Evolutionary conservation across 164 flowering plant species (phyloP).

Genomic region (Litsea cubeba): DNA sequence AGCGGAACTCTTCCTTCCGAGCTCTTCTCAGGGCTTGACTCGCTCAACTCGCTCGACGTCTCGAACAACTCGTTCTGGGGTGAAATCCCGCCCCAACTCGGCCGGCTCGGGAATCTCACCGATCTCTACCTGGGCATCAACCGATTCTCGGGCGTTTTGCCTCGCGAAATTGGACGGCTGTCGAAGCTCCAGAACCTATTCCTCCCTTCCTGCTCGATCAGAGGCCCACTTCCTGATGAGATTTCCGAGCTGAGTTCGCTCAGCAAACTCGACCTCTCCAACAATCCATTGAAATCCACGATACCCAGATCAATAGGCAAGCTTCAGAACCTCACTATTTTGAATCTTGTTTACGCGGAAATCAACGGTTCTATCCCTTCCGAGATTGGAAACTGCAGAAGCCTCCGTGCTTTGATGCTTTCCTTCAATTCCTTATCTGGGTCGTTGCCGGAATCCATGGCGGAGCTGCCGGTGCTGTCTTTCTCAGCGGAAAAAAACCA

Average conservation of each 20-base stretch:
- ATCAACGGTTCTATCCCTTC: constrained; percentile 62
- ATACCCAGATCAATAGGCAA: constrained; percentile 56
- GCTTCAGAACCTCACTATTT: constrained; percentile 40
- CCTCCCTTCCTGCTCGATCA: constrained; percentile 43
- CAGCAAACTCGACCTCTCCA: constrained; percentile 55
- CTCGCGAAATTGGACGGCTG: constrained; percentile 55
- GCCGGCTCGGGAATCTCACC: constrained; percentile 39
- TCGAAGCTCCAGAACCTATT: constrained; percentile 32
- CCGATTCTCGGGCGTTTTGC: constrained; percentile 55
- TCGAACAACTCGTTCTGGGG: constrained; percentile 64
- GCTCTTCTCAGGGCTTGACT: constrained; percentile 30
- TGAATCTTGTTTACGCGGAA: constrained; percentile 46
- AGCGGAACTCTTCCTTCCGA: constrained; percentile 46
- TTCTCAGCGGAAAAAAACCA: constrained; percentile 63
- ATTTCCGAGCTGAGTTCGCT: constrained; percentile 34
- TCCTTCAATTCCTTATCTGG: constrained; percentile 69
- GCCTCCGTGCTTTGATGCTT: constrained; percentile 48
- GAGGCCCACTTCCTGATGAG: constrained; percentile 69
- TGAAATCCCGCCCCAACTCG: constrained; percentile 48
- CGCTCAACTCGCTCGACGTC: constrained; percentile 46
- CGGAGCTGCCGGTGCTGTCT: constrained; percentile 42
- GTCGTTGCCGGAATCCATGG: constrained; percentile 48
- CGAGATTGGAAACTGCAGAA: constrained; percentile 58
- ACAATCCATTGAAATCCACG: constrained; percentile 54
- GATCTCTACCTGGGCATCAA: constrained; percentile 61